phyloP scores from a whole-genome alignment of 257 asterid species.

The Plantago major region DNA sequence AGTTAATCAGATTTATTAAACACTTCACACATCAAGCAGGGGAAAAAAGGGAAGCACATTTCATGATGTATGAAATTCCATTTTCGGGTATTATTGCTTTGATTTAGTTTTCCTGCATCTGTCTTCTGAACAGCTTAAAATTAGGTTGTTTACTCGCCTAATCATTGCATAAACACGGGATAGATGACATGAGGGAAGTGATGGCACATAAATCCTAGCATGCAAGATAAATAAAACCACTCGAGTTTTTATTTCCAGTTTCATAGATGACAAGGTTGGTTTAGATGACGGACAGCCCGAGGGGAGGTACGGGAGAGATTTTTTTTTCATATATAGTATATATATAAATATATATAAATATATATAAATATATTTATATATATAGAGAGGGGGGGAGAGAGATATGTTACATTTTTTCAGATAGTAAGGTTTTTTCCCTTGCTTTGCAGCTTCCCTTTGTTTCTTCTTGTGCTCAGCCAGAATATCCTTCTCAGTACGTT shows the following conservation, averaged over 20 bases:
- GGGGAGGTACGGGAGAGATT: no score
- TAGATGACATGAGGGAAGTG: background rate
- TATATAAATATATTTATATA: no score
- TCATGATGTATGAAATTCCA: background rate
- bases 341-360: no score
- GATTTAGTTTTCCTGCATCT: no score
- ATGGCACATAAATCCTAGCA: background rate
- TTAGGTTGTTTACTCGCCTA: no score
- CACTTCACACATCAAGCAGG: background rate
- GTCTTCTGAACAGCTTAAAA: no score
- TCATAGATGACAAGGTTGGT: no score
- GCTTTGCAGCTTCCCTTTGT: slow-evolving; percentile 92
- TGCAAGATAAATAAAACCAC: background rate
- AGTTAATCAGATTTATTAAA: no score
- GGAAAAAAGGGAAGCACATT: background rate
- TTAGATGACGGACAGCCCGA: no score
- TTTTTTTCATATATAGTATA: no score
- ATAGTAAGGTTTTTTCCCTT: slow-evolving; percentile 86
- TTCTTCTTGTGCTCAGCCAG: slow-evolving; percentile 85
- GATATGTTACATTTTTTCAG: slow-evolving; percentile 58
- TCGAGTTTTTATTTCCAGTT: background rate
- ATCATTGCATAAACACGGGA: no score
- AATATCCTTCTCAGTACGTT: slow-evolving; percentile 61
- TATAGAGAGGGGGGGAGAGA: slow-evolving; percentile 11
- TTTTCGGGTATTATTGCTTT: no score